Base-by-base conservation (phyloP, 306 rosid species). In the Begonia loranthoides region DNA sequence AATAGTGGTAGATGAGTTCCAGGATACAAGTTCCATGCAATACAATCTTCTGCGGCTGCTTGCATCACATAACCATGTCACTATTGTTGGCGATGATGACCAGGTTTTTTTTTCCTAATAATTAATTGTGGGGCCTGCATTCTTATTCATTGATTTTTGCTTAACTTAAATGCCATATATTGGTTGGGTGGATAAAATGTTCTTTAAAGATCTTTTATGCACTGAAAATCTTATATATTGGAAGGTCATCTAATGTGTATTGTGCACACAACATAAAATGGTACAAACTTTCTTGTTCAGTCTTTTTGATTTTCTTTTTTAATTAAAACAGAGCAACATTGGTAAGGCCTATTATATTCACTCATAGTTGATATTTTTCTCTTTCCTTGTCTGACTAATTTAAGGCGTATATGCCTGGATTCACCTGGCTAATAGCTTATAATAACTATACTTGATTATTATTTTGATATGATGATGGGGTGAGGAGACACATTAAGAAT, bases 51-150 rank as follows among this genome's bases (percentile, higher is more conserved):
- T 85, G 50, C 76, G 53, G 57, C 52, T 78, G 71, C 84, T 89
- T 54, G 81, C 90, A 16, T 82, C 81, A 53, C 90, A 82, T 59
- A 68, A 70, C 54, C 77, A 56, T 63, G 74, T 89, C 59, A 89
- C 97, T 57, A 79, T 89, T 73, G 93, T 89, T 68, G 97, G 97
- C 60, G 97, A 89, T 19, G 97, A 89, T 39, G 97, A 89, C 69
- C 97, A 89, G 82, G 97, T 49, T 45, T 50, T 13, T 55, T 24
- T 19, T 15, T 59, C 54, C 6, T 28, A 28, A 28, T 28, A 28
- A 19, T 1, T 19, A 19, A 2, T 4, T 19, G 3, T 19, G 22
- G 22, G 22, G 22, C 22, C 17, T 21, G 40, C 41, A 49, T 33
- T 14, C 21, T 15, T 16, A 17, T 24, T 13, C 34, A n/a, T 47